phyloP scores from a whole-genome alignment of 2,329 filamentous ascomycete genomes.

The Neonectria punicea region DNA sequence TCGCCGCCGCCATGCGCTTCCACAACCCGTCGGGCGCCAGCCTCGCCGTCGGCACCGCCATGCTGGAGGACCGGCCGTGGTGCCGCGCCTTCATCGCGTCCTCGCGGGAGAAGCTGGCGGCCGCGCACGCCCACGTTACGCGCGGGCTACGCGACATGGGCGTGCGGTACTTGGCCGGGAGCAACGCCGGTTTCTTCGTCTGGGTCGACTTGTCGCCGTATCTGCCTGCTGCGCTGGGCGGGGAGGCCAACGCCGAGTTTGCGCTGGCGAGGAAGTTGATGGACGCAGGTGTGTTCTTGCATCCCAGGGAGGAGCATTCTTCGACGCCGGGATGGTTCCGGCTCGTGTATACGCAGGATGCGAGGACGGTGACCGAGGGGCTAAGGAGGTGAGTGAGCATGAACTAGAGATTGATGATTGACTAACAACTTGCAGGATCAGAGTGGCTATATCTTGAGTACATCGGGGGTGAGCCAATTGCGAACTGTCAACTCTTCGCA shows the following conservation, averaged over 20 bases:
- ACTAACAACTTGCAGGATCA: slow-evolving; percentile 31
- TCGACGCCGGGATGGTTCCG: slow-evolving; percentile 63
- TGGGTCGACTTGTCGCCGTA: slow-evolving; percentile 62
- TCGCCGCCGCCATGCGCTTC: slow-evolving; percentile 56
- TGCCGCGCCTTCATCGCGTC: slow-evolving; percentile 55
- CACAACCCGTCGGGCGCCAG: slow-evolving; percentile 58
- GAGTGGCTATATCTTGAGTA: slow-evolving; percentile 20
- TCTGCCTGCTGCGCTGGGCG: slow-evolving; percentile 45
- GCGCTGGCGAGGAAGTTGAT: slow-evolving; percentile 55
- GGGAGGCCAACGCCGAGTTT: slow-evolving; percentile 53
- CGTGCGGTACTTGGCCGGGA: slow-evolving; percentile 55
- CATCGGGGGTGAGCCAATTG: background rate
- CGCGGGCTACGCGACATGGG: slow-evolving; percentile 51
- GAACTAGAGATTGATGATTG: background rate
- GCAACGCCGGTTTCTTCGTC: slow-evolving; percentile 68
- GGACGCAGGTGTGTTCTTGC: slow-evolving; percentile 61
- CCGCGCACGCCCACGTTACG: slow-evolving; percentile 53
- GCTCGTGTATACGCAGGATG: slow-evolving; percentile 60
- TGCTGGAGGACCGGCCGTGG: slow-evolving; percentile 59
- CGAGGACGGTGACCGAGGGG: slow-evolving; percentile 49
- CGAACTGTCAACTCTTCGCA: background rate
- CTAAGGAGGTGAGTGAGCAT: slow-evolving; percentile 45
- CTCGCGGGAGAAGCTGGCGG: slow-evolving; percentile 52
- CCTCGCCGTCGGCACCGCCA: slow-evolving; percentile 53
- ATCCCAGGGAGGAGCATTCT: slow-evolving; percentile 58